Conservation (phyloP, 306 rosid species). For the Fagus sylvatica region DNA sequence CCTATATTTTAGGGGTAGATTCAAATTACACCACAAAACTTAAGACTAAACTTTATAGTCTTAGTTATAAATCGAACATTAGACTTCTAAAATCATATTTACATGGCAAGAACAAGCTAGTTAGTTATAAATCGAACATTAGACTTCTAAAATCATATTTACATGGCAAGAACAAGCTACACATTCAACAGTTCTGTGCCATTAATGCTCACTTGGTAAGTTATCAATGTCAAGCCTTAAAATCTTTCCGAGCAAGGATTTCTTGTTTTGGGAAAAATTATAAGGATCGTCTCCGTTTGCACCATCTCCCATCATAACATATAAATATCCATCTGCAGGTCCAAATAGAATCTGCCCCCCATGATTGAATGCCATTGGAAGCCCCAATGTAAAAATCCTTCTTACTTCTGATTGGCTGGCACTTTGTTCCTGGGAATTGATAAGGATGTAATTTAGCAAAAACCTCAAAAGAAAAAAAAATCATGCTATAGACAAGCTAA, state of each 20-base stretch:
- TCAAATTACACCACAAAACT: no score
- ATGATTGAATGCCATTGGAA: slow-evolving; percentile 28
- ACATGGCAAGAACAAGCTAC: not conserved
- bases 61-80: no score
- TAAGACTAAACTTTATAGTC: no score
- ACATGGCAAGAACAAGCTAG: not conserved
- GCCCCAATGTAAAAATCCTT: slow-evolving; percentile 42
- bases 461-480: not conserved
- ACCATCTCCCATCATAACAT: slow-evolving; percentile 35
- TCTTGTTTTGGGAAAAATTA: slow-evolving; percentile 45
- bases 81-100: no score
- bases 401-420: slow-evolving; percentile 40
- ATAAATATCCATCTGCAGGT: slow-evolving; percentile 46
- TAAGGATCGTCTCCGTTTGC: slow-evolving; percentile 36
- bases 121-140: no score
- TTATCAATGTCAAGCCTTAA: slow-evolving; percentile 42
- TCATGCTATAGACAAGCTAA: no score
- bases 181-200: not conserved
- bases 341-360: slow-evolving; percentile 47
- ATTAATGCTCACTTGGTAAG: slow-evolving; percentile 37
- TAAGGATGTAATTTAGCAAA: not conserved
- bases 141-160: no score
- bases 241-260: slow-evolving; percentile 50
- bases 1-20: no score
- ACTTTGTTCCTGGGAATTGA: slow-evolving; percentile 26